These are phyloP conservation scores for Hibiscus mutabilis DNA, from an alignment of 345 rosid genomes.

Conservation along the genomic window DNA sequence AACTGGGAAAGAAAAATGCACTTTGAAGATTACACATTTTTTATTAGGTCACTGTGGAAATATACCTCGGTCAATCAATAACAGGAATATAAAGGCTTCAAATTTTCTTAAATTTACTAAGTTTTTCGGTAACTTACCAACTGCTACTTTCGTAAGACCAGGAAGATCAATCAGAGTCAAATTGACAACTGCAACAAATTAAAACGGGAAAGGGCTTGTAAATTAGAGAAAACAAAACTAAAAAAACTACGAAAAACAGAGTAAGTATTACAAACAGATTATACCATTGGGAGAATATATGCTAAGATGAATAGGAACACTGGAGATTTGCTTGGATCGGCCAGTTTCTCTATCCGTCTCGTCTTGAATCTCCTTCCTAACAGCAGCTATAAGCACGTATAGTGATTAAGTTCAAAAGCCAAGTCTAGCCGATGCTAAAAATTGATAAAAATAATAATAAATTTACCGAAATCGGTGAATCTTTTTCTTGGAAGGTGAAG, in stretches of 20 bases:
- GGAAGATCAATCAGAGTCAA: slow-evolving; percentile 97
- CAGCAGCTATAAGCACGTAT: slow-evolving; percentile 53
- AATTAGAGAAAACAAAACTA: no score
- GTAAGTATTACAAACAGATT: background rate
- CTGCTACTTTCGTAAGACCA: slow-evolving; percentile 97
- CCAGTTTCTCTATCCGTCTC: slow-evolving; percentile 99
- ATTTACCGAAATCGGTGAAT: slow-evolving; percentile 82
- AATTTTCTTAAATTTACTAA: background rate
- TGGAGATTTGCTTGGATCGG: slow-evolving; percentile 74
- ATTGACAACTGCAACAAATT: slow-evolving; percentile 75
- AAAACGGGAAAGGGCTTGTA: slow-evolving; percentile 3
- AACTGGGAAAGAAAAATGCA: background rate
- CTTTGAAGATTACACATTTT: background rate
- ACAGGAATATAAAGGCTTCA: background rate
- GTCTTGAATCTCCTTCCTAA: slow-evolving; percentile 96
- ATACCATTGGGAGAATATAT: slow-evolving; percentile 88
- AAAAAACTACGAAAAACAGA: background rate
- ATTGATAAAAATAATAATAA: background rate
- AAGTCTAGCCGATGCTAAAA: background rate
- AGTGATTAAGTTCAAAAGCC: background rate
- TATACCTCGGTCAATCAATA: background rate
- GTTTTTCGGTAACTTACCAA: slow-evolving; percentile 50
- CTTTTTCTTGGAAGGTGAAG: slow-evolving; percentile 81
- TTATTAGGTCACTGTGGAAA: no score
- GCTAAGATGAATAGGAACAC: slow-evolving; percentile 96